phyloP scores from a whole-genome alignment of 345 rosid genomes.

The Hevea brasiliensis region DNA sequence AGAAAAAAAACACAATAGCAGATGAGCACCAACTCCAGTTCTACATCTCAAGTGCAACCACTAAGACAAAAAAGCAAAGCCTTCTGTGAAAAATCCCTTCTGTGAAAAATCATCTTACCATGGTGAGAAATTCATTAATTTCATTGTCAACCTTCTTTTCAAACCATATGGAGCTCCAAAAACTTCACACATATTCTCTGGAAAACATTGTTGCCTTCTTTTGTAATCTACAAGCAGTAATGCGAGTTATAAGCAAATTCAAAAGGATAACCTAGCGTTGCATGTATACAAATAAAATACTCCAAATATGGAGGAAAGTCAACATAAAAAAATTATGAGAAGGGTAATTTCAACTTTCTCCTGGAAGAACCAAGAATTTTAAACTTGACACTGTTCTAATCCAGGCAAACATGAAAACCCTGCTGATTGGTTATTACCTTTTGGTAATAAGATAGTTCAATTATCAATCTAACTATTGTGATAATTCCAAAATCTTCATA shows the following conservation, averaged over 20 bases:
- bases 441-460: not conserved
- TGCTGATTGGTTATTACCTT: not conserved
- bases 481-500: not conserved
- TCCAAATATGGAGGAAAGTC: not conserved
- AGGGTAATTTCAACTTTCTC: not conserved
- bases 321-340: not conserved
- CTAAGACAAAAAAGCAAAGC: no score
- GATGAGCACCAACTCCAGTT: no score
- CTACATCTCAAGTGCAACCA: no score
- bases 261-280: not conserved
- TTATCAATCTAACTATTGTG: constrained; percentile 3
- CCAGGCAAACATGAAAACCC: constrained; percentile 12
- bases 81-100: not conserved
- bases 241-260: not conserved
- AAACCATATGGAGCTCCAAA: not conserved
- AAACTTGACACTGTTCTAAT: not conserved
- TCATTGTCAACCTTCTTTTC: not conserved
- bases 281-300: not conserved
- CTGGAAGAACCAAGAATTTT: not conserved
- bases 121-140: not conserved
- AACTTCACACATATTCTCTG: not conserved
- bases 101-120: not conserved
- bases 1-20: no score
- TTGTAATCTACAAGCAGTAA: constrained; percentile 13
- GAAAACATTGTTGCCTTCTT: not conserved